Base-by-base conservation (phyloP, 1,284 basidiomycete genomes). In the Pisolithus thermaeus region DNA sequence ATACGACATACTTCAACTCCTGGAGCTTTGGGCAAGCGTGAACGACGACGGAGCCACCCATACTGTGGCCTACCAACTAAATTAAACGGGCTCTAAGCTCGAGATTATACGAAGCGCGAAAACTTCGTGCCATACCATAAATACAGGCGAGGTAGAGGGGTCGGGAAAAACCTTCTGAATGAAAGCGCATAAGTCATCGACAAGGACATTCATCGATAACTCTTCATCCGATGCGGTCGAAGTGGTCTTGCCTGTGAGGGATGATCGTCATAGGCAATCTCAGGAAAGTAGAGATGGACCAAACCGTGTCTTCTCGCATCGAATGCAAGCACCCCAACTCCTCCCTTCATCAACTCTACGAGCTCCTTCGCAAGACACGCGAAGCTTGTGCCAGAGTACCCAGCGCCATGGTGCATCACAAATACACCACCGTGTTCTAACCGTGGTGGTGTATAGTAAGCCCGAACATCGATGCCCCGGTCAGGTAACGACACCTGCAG, bases 351-450 rank as follows among this genome's bases (percentile, higher is more conserved):
- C 64, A 75, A 59, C 40, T 73, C 76, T 11, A 68, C 71, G 2
- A 98, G 73, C 65, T 91, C 85, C 63, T 85, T 86, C 9, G 95
- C 92, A 49, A 95, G 77, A 59, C 84, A 84, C 0, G 97, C 95
- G 66, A 94, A 99, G 55, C 84, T 91, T 55, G 97, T 75, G 0
- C 83, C 95, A 0, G 86, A 86, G 62, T 92, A 92, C 2, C 97
- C 96, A 1, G 92, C 96, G 0, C 97, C 96, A 61, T 99, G 96
- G 63, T 97, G 94, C 67, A 91, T 91, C 2, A 98, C 77, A 62
- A 98, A 80, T 2, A 96, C 81, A 1, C 74, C 39, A 65, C 62
- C 47, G 63, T 73, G 60, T 73, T 74, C 16, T 75, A 77, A 36
- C 73, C 51, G 75, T 4, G 78, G 78, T 23, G 70, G 77, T 0